A percentile compares a stretch with the other conserved stretches of the same genome.
Conservation (phyloP, 306 rosid genomes). For the Mucuna pruriens region DNA sequence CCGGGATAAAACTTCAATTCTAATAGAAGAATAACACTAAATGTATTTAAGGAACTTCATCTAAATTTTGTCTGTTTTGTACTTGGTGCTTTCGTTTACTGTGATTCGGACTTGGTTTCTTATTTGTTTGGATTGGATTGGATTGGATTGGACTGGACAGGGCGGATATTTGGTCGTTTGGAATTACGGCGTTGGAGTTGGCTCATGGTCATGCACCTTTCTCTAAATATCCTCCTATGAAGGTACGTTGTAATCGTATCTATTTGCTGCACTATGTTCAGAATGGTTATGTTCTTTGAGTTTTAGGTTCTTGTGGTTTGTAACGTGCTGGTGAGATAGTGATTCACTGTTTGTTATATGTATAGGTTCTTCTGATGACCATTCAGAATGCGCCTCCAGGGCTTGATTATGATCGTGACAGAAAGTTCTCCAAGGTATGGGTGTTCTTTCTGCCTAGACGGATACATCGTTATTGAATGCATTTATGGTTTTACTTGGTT, state of each 20-base stretch:
- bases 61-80: neutral
- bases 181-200: conserved; percentile 66
- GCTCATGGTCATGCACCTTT: conserved; percentile 74
- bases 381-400: conserved; percentile 99
- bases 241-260: conserved; percentile 38
- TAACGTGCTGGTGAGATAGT: neutral
- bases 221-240: conserved; percentile 71
- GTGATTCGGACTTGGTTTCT: neutral
- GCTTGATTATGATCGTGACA: conserved; percentile 97
- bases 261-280: neutral
- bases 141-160: conserved; percentile 34
- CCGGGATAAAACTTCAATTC: neutral
- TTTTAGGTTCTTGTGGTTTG: neutral
- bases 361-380: conserved; percentile 95
- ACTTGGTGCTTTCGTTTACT: neutral
- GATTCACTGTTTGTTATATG: conserved; percentile 24
- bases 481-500: conserved; percentile 15
- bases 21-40: neutral
- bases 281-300: neutral
- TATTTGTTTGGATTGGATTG: conserved; percentile 1
- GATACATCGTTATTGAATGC: neutral
- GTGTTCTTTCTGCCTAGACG: conserved; percentile 69
- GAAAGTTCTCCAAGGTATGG: conserved; percentile 95
- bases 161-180: conserved; percentile 77
- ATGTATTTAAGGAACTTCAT: neutral